Evolutionary conservation across 2,329 filamentous ascomycete genomes (phyloP), one percentile per base, ranked within the genome.

Genomic region (Orbilia quercus): DNA sequence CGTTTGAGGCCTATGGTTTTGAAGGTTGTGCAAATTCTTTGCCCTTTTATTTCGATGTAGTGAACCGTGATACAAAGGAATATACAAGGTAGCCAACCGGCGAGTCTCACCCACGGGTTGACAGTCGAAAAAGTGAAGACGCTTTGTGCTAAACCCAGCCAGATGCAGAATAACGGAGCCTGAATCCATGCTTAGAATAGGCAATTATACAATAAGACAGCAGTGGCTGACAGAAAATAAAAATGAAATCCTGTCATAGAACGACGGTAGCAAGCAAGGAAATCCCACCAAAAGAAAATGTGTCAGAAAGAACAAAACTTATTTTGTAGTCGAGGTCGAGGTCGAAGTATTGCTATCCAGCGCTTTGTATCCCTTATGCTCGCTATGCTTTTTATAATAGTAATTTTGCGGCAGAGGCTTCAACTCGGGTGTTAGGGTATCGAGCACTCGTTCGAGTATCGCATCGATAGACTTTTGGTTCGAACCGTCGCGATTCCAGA

Each of bases 401-500:
- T 81, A 83, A 40, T 82, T 82, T 36, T 84, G 81, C 25, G 82
- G 82, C 82, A 90, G 90, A 40, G 91, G 91, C 69, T 84, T 84
- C 76, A 96, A 82, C 79, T 95, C 90, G 0, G 85, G 82, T 4
- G 89, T 89, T 28, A 97, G 83, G 76, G 91, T 87, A 57, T 89
- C 86, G 51, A 96, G 83, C 58, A 96, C 88, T 51, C 87, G 89
- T 75, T 87, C 83, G 53, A 93, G 84, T 71, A 97, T 85, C 75
- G 84, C 86, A 79, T 94, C 88, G 77, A 95, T 86, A 4, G 92
- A 95, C 77, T 86, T 88, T 79, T 91, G 85, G 81, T 95, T 92
- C 72, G 88, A 89, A 20, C 89, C 89, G 79, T 96, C 90, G 75
- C 95, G 91, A 82, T 96, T 95, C 94, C 94, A 98, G 79, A 98